Evolutionary conservation across 495 filamentous ascomycete species (phyloP).

Genomic region (Aspergillus campestris): DNA sequence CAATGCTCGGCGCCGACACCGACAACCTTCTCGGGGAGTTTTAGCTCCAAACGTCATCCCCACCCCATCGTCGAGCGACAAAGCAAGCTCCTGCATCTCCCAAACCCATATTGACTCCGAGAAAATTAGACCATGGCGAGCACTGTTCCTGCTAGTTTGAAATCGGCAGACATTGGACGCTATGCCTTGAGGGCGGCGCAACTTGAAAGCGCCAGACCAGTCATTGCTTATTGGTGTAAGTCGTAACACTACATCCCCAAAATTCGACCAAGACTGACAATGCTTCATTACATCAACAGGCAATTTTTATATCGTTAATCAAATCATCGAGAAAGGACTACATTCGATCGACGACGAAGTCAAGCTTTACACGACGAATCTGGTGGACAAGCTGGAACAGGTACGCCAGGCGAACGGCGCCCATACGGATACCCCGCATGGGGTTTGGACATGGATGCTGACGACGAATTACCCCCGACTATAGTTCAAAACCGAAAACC

Average conservation of each 20-base stretch:
- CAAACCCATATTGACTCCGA: too few relatives aligned
- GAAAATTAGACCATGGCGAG: constrained; percentile 49
- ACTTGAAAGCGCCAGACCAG: constrained; percentile 73
- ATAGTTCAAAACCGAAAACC: constrained; percentile 58
- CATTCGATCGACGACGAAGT: constrained; percentile 69
- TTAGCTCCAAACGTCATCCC: too few relatives aligned
- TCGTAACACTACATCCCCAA: constrained; percentile 8
- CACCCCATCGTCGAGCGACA: too few relatives aligned
- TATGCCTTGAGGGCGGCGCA: constrained; percentile 78
- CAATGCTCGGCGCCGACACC: too few relatives aligned
- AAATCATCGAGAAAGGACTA: constrained; percentile 72
- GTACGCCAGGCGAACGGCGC: constrained; percentile 32
- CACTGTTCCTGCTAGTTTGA: constrained; percentile 65
- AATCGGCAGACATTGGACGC: constrained; percentile 64
- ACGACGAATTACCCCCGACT: neutral
- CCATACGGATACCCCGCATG: neutral
- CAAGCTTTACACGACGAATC: constrained; percentile 62
- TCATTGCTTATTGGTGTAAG: constrained; percentile 92
- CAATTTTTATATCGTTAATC: constrained; percentile 87
- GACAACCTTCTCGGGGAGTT: too few relatives aligned
- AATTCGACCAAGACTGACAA: constrained; percentile 7
- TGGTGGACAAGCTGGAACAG: constrained; percentile 90
- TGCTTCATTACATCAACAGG: constrained; percentile 40
- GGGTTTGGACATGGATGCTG: constrained; percentile 1
- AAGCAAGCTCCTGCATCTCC: too few relatives aligned